Conservation (phyloP, 2,329 filamentous ascomycete genomes). For the Westerdykella aurantiaca region DNA sequence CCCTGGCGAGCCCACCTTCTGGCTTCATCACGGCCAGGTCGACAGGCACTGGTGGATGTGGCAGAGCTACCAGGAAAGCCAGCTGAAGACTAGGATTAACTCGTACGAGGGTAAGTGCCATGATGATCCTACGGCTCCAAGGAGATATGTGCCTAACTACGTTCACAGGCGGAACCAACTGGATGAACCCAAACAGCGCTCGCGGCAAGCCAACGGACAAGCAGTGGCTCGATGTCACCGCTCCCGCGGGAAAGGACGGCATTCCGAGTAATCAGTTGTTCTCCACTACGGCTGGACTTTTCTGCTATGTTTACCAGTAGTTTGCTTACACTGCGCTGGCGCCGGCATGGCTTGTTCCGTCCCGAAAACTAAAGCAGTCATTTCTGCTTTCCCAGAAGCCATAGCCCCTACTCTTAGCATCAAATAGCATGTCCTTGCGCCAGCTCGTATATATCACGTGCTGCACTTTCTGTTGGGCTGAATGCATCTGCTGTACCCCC, state of each 20-base stretch:
- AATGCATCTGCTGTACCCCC: too few species aligned
- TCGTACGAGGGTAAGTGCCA: constrained; percentile 32
- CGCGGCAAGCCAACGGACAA: constrained; percentile 33
- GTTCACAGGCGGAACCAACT: constrained; percentile 36
- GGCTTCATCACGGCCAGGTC: constrained; percentile 45
- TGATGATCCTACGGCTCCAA: too few species aligned
- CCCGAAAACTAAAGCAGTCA: too few species aligned
- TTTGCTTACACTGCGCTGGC: not conserved
- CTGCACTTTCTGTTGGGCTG: too few species aligned
- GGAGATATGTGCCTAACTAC: constrained; percentile 13
- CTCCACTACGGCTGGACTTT: constrained; percentile 26
- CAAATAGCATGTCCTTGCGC: too few species aligned
- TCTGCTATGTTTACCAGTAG: constrained; percentile 31
- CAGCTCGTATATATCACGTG: too few species aligned
- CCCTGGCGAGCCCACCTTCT: constrained; percentile 45
- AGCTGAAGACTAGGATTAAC: constrained; percentile 20
- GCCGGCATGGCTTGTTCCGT: too few species aligned
- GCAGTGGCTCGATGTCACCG: constrained; percentile 23
- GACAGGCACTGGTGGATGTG: constrained; percentile 49
- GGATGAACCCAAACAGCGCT: constrained; percentile 38
- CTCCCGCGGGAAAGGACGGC: constrained; percentile 18
- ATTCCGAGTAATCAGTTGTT: constrained; percentile 22
- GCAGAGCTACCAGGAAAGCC: constrained; percentile 37
- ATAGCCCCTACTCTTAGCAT: too few species aligned
- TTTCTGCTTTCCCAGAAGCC: too few species aligned